Base-by-base conservation (phyloP, 495 filamentous ascomycete genomes). In the Xylaria palmicola region DNA sequence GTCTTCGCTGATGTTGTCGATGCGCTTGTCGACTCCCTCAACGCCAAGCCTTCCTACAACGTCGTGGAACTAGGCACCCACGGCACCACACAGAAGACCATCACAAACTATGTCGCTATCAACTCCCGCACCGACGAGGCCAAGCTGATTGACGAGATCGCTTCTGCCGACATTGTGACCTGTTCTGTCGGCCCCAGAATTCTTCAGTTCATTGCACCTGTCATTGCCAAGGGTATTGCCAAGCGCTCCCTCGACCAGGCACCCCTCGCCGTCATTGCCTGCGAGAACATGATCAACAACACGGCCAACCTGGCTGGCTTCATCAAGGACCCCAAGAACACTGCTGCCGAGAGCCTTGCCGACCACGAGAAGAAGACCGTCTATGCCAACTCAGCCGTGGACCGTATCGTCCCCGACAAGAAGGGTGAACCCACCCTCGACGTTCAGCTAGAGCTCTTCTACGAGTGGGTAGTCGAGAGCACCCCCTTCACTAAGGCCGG, bases 381-480 rank as follows among this genome's bases (percentile, higher is more conserved):
- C 60, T 97, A 93, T 71, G 93, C 93, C 75, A 98, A 98, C 81
- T 96, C 91, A 50, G 93, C 94, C 62, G 96, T 98, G 70, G 94
- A 98, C 79, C 91, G 94, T 29, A 98, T 98, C 69, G 94, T 97
- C 9, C 94, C 95, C 7, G 86, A 86, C 41, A 92, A 97, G 79
- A 85, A 88, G 62, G 81, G 87, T 27, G 80, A 90, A 71, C 78
- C 84, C 19, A 92, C 91, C 39, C 81, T 97, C 39, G 89, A 97
- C 68, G 94, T 98, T 63, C 91, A 88, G 66, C 92, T 98, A 60
- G 94, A 98, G 83, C 91, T 90, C 76, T 98, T 96, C 85, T 96
- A 89, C 80, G 94, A 98, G 76, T 98, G 94, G 94, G 94, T 92
- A 9, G 92, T 97, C 45, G 94, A 98, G 68, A 73, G 83, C 68